phyloP scores from a whole-genome alignment of 208 protist genomes.

The Borovskyia barvae region DNA sequence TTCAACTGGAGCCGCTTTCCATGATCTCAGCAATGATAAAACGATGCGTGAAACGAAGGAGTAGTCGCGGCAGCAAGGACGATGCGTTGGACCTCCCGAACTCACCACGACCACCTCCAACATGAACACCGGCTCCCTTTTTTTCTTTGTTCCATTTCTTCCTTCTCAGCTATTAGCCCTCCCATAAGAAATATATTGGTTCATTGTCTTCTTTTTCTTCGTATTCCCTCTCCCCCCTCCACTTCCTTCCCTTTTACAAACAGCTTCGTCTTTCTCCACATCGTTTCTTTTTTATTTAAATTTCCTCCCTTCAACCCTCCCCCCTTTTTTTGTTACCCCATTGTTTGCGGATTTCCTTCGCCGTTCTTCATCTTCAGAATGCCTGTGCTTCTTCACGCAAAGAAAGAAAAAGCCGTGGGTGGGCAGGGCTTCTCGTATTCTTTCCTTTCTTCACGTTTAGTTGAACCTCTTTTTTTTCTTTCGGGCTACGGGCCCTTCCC shows the following conservation, averaged over 20 bases:
- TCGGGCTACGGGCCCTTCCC: no score
- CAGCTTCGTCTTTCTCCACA: no score
- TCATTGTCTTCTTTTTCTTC: not conserved
- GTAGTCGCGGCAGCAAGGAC: no score
- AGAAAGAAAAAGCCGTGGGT: no score
- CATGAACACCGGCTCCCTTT: not conserved
- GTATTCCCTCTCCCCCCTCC: not conserved
- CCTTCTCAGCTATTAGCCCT: not conserved
- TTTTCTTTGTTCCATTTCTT: slow-evolving; percentile 5
- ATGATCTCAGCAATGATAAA: no score
- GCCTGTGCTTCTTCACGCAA: no score
- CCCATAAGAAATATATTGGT: not conserved
- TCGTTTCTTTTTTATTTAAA: not conserved
- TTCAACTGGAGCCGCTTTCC: not conserved
- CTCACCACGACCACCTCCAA: not conserved
- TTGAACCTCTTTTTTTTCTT: not conserved
- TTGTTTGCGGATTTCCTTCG: no score
- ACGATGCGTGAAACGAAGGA: no score
- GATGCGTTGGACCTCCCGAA: no score
- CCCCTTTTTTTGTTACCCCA: no score
- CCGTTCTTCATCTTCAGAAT: no score
- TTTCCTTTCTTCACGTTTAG: not conserved
- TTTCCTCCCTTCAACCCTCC: not conserved
- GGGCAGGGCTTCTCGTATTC: not conserved
- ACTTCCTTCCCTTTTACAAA: no score